phyloP scores from a whole-genome alignment of 1,284 basidiomycete genomes.

The Cryptococcus jaspeensis region DNA sequence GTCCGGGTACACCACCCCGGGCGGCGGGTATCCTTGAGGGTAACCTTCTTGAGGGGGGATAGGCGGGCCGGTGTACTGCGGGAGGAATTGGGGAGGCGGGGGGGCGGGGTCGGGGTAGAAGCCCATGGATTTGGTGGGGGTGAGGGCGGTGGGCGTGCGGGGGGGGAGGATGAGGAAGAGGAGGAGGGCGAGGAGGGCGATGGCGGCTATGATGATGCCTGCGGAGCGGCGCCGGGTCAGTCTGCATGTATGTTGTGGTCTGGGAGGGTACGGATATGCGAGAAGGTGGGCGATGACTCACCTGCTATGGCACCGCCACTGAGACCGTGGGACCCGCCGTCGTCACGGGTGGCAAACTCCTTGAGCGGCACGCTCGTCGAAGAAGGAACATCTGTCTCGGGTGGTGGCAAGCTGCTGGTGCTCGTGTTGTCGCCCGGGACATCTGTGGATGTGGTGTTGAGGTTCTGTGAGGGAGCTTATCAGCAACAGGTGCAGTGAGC shows the following conservation, averaged over 20 bases:
- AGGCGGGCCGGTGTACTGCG: slow-evolving; percentile 11
- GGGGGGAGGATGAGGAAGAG: slow-evolving; percentile 7
- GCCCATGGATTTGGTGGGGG: neutral
- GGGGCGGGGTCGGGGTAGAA: neutral
- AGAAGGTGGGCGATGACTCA: slow-evolving; percentile 3
- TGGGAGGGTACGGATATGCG: neutral
- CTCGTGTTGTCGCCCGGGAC: no score
- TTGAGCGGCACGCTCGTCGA: no score
- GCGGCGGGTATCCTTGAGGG: neutral
- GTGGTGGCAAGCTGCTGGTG: no score
- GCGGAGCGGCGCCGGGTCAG: neutral
- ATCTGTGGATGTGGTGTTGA: no score
- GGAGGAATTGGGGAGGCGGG: neutral
- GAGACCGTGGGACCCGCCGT: slow-evolving; percentile 9
- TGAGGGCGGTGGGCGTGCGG: neutral
- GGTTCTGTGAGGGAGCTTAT: no score
- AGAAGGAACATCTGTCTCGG: no score
- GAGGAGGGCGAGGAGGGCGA: slow-evolving; percentile 2
- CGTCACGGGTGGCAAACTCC: slow-evolving; percentile 7
- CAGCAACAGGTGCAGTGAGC: no score
- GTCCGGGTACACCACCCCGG: neutral
- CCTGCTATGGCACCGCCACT: slow-evolving; percentile 20
- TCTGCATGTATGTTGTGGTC: neutral
- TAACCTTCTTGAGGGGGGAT: neutral
- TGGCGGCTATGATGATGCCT: slow-evolving; percentile 16